Base-by-base conservation (phyloP, 805 yeast genomes). In the Candida chauliodis region DNA sequence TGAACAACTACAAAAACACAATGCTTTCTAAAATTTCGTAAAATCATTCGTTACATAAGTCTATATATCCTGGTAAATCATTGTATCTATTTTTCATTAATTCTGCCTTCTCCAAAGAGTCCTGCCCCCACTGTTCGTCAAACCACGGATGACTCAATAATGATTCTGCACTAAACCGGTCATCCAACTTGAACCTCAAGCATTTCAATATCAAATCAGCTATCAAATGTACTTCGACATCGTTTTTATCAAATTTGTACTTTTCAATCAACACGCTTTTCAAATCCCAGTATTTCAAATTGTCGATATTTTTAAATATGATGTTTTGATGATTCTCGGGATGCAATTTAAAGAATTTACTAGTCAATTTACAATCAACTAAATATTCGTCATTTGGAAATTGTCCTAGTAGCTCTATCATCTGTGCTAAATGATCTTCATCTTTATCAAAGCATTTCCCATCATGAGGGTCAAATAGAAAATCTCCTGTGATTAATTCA, bases 351-450 rank as follows among this genome's bases (percentile, higher is more conserved):
- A 74, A 71, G 47, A 53, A 71, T 40, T 69, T 65, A 15, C 65
- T 49, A 10, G 71, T 52, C 38, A 61, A 55, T 41, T 58, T 56
- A 47, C 75, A 69, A 40, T 60, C 58, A 29, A 54, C 51, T 19
- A 75, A 52, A 48, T 63, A 73, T 13, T 65, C 69, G 31, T 56
- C 56, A 3, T 52, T 42, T 4, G 72, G 71, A 26, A 73, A 69
- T 26, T 51, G 55, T 1, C 74, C 72, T 19, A 74, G 51, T 34
- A 79, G 51, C 51, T 80, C 85, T 26, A 79, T 66, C 30, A 78
- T 76, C 52, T 76, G 84, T 1, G 82, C 82, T 28, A 78, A 51
- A 55, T 78, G 84, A 49, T 78, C 84, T 49, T 78, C 84, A 52
- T 78, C 78, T 46, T 75, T 74, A 31, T 60, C 59, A 51, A 59